Conservation (phyloP, 345 rosid species). For the Moringa oleifera region DNA sequence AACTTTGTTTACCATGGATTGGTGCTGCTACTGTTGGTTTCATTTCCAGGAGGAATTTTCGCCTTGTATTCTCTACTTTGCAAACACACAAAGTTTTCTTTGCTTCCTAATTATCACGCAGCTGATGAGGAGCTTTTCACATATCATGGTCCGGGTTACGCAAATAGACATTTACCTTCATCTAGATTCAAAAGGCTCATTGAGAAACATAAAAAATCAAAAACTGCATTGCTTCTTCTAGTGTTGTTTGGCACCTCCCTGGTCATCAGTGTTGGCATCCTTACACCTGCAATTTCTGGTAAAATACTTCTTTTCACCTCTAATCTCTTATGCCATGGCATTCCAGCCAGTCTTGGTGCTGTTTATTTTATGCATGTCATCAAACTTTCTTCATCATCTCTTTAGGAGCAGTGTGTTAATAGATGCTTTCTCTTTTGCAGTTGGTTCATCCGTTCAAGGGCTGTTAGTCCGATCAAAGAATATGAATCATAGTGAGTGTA, state of each 20-base stretch:
- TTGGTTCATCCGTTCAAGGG: constrained; percentile 79
- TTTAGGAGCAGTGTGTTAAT: constrained; percentile 18
- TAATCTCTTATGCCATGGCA: constrained; percentile 3
- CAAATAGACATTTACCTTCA: constrained; percentile 35
- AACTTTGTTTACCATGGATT: neutral
- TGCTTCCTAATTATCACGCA: constrained; percentile 91
- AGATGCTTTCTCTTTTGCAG: constrained; percentile 39
- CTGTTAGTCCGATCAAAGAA: constrained; percentile 39
- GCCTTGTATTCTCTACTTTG: constrained; percentile 84
- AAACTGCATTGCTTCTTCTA: constrained; percentile 62
- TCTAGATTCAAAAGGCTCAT: constrained; percentile 46
- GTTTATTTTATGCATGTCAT: constrained; percentile 3
- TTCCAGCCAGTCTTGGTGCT: neutral
- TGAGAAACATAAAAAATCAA: constrained; percentile 60
- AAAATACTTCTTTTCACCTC: constrained; percentile 9
- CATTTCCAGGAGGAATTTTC: constrained; percentile 75
- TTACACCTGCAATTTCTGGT: constrained; percentile 91
- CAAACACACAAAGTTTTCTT: constrained; percentile 65
- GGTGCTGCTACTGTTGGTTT: constrained; percentile 14
- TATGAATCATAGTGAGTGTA: constrained; percentile 53
- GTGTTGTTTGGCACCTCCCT: constrained; percentile 70
- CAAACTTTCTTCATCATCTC: neutral
- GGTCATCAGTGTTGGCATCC: constrained; percentile 54
- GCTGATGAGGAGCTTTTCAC: constrained; percentile 90
- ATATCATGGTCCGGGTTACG: constrained; percentile 46